Conservation (phyloP, 345 rosid genomes). For the Eutrema japonicum region DNA sequence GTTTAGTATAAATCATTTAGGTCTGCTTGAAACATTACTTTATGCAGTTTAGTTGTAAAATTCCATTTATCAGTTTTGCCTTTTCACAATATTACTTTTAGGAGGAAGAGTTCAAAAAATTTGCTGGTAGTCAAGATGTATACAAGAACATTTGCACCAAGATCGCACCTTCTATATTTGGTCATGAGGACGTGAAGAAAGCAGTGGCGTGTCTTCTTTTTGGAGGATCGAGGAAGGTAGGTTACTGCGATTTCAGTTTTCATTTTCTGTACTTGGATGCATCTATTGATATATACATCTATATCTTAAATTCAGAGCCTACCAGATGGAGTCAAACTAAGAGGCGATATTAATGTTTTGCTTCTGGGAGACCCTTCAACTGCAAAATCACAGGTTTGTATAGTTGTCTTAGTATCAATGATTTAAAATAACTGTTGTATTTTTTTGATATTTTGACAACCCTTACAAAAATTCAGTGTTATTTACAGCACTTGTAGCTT, state of each 20-base stretch:
- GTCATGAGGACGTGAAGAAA: constrained; percentile 86
- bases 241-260: constrained; percentile 8
- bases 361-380: constrained; percentile 97
- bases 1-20: neutral
- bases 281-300: constrained; percentile 14
- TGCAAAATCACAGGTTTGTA: constrained; percentile 88
- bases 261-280: constrained; percentile 4
- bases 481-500: constrained; percentile 5
- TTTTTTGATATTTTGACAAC: neutral
- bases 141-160: constrained; percentile 69
- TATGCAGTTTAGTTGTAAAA: constrained; percentile 14
- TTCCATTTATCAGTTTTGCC: constrained; percentile 7
- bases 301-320: constrained; percentile 52
- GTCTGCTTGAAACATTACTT: neutral
- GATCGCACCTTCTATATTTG: constrained; percentile 94
- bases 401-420: constrained; percentile 1
- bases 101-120: constrained; percentile 90
- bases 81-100: constrained; percentile 36
- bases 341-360: constrained; percentile 96
- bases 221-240: constrained; percentile 95
- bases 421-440: neutral
- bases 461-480: neutral
- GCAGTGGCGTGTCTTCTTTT: constrained; percentile 94
- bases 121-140: constrained; percentile 67
- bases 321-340: constrained; percentile 91